A percentile compares a stretch with the other conserved stretches of the same genome.
Evolutionary conservation across 305 asterid genomes (phyloP).

Genomic region (Fraxinus angustifolia): DNA sequence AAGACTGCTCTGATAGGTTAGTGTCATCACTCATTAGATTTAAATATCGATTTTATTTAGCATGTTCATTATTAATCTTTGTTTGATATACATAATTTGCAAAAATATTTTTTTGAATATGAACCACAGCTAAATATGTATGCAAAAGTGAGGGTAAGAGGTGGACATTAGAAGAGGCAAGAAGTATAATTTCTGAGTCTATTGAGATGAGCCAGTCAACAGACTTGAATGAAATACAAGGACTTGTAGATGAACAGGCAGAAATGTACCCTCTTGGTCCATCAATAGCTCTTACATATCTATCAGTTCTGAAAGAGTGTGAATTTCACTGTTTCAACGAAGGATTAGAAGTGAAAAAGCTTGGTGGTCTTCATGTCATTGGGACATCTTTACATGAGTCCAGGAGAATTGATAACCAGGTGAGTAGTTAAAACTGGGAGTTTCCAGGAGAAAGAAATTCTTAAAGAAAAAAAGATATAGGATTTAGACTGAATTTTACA

Average conservation of each 20-base stretch:
- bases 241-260: conserved; percentile 67
- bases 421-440: conserved; percentile 21
- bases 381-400: conserved; percentile 99
- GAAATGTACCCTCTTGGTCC: conserved; percentile 95
- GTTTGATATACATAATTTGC: conserved; percentile 2
- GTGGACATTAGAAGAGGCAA: conserved; percentile 70
- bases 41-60: conserved; percentile 12
- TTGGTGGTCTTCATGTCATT: conserved; percentile 97
- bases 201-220: conserved; percentile 77
- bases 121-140: conserved; percentile 66
- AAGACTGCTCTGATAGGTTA: conserved; percentile 87
- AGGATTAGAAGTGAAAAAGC: conserved; percentile 88
- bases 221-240: conserved; percentile 62
- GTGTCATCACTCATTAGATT: conserved; percentile 22
- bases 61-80: conserved; percentile 6
- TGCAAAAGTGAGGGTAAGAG: conserved; percentile 77
- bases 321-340: conserved; percentile 80
- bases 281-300: conserved; percentile 81
- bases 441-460: background rate
- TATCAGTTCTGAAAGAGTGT: conserved; percentile 80
- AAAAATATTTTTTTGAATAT: conserved; percentile 16
- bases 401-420: conserved; percentile 99
- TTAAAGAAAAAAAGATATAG: background rate
- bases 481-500: background rate
- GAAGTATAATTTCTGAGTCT: conserved; percentile 68